Base-by-base conservation (phyloP, 2,329 filamentous ascomycete species). In the Phialophora expanda region DNA sequence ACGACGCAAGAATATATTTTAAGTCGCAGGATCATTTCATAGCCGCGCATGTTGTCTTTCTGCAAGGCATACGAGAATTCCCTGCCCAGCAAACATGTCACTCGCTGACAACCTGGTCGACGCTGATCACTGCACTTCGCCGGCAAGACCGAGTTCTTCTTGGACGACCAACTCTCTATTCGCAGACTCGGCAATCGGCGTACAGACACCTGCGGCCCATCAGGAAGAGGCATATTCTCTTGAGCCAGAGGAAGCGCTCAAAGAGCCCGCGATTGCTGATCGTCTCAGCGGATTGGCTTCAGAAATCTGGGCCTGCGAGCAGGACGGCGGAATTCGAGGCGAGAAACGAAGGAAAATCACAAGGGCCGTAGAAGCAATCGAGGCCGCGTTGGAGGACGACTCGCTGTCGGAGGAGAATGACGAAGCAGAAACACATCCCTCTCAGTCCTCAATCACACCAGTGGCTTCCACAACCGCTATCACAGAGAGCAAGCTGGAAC, bases 161-260 rank as follows among this genome's bases (percentile, higher is more conserved):
- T 69, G 44, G 64, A 72, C 71, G 41, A 64, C 56, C 53, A 61
- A 65, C 59, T 72, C 71, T 17, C 66, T 73, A 62, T 72, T 74
- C 66, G 65, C 74, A 64, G 71, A 73, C 66, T 71, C 69, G 61
- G 69, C 74, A 60, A 73, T 74, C 69, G 69, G 73, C 55, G 65
- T 76, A 58, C 69, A 73, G 34, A 66, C 66, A 26, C 69, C 69
- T 17, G 65, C 54, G 17, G 46, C 55, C 17, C 28, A 55, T 17
- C 66, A 71, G 20, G 64, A 71, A 63, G 46, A 64, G 5, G 28
- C 26, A 38, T 34, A 46, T 17, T n/a, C 53, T 38, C 51, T 46
- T 44, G 61, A 61, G 14, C n/a, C 48, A n/a, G 24, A 46, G n/a
- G 63, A 56, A 30, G 38, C 64, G 32, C 46, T 28, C 8, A 14